Evolutionary conservation across 306 rosid genomes (phyloP).

Genomic region (Lablab purpureus): DNA sequence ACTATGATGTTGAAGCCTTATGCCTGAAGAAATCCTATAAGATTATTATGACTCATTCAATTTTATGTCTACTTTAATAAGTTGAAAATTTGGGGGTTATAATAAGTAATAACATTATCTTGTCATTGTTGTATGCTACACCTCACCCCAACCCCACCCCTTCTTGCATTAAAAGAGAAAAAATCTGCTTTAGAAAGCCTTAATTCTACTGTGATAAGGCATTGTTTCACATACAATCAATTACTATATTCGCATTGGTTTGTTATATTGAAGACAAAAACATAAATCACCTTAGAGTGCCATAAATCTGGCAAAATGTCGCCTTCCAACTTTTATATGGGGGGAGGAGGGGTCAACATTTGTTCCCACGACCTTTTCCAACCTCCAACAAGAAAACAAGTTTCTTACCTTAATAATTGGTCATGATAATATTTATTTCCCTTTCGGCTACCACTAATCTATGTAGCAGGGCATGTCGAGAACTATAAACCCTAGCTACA

Average conservation of each 20-base stretch:
- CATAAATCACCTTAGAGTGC: constrained; percentile 9
- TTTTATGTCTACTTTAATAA: background rate
- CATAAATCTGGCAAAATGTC: constrained; percentile 22
- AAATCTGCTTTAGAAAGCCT: background rate
- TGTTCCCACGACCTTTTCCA: constrained; percentile 49
- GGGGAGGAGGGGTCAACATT: constrained; percentile 5
- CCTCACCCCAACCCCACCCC: background rate
- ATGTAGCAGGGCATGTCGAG: constrained; percentile 26
- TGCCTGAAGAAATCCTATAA: background rate
- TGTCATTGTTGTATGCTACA: background rate
- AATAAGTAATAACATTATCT: constrained; percentile 21
- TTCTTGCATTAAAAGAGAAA: background rate
- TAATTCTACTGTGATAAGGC: background rate
- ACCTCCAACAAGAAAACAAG: constrained; percentile 48
- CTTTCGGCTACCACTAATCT: constrained; percentile 66
- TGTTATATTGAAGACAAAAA: constrained; percentile 26
- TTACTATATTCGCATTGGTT: constrained; percentile 29
- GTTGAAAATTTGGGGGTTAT: background rate
- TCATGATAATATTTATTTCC: constrained; percentile 42
- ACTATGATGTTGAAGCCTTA: constrained; percentile 25
- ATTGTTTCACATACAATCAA: constrained; percentile 41
- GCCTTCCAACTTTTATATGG: background rate
- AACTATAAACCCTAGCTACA: constrained; percentile 32
- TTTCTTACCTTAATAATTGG: constrained; percentile 54
- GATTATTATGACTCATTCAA: background rate